Evolutionary conservation across 352 stramenopile genomes (phyloP).

Genomic region (Globisporangium rhizosaccharum): DNA sequence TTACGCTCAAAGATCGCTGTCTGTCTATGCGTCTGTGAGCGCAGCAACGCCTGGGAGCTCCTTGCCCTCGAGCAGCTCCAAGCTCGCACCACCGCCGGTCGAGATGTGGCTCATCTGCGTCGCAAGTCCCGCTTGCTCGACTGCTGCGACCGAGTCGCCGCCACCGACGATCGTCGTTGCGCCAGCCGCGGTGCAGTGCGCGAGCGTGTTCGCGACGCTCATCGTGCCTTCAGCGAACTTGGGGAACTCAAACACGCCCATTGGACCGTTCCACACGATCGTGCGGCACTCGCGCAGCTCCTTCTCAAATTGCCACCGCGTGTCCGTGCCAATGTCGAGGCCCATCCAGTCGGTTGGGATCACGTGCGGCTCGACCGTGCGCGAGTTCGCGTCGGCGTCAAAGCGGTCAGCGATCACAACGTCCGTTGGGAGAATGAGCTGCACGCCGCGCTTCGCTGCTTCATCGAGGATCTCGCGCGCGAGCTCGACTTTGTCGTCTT

Average conservation of each 20-base stretch:
- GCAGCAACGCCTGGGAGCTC: constrained; percentile 96
- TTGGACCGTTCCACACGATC: constrained; percentile 93
- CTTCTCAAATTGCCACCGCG: constrained; percentile 52
- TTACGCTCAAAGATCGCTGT: too few species aligned
- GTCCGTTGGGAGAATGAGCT: constrained; percentile 90
- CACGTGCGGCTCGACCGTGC: constrained; percentile 59
- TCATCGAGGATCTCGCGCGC: constrained; percentile 89
- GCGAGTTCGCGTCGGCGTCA: constrained; percentile 51
- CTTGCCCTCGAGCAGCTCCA: constrained; percentile 99
- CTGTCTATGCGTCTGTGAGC: constrained; percentile 57
- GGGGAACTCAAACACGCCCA: constrained; percentile 98
- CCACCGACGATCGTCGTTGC: constrained; percentile 91
- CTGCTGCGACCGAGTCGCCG: constrained; percentile 94
- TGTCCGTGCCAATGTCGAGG: constrained; percentile 80
- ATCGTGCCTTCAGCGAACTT: constrained; percentile 95
- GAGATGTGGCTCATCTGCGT: constrained; percentile 96
- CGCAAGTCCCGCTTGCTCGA: constrained; percentile 91
- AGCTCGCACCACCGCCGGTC: constrained; percentile 96
- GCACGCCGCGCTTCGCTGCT: constrained; percentile 83
- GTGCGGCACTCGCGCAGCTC: constrained; percentile 91
- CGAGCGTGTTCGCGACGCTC: constrained; percentile 89
- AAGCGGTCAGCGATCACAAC: constrained; percentile 93
- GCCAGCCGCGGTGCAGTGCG: constrained; percentile 76
- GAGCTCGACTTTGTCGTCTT: constrained; percentile 93
- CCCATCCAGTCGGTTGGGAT: constrained; percentile 97